Evolutionary conservation across 495 filamentous ascomycete genomes (phyloP).

Genomic region (Aspergillus leporis): DNA sequence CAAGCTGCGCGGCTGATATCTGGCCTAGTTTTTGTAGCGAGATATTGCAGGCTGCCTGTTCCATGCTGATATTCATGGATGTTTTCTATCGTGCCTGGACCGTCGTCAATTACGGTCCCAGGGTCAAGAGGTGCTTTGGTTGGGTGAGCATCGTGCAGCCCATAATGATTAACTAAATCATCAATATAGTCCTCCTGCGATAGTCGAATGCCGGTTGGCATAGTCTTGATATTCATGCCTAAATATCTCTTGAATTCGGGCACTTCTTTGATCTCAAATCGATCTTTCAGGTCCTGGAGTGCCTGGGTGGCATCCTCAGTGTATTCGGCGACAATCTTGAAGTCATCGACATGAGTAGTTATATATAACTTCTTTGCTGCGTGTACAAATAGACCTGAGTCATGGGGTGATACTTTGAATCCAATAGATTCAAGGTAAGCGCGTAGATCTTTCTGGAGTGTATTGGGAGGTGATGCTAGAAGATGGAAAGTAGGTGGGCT

Average conservation of each 20-base stretch:
- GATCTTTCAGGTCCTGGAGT: not conserved
- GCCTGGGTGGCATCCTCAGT: not conserved
- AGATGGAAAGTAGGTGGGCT: no score
- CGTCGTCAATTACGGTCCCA: not conserved
- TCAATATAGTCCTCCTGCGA: not conserved
- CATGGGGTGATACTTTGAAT: not conserved
- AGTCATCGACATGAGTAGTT: slow-evolving; percentile 3
- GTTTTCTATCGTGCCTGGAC: not conserved
- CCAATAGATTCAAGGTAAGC: not conserved
- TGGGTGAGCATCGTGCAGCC: not conserved
- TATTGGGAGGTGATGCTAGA: no score
- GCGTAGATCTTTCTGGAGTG: not conserved
- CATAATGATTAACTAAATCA: not conserved
- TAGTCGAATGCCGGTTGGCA: not conserved
- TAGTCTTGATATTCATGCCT: not conserved
- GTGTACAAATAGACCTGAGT: not conserved
- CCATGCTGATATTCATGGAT: not conserved
- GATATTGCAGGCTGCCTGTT: slow-evolving; percentile 1
- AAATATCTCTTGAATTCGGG: not conserved
- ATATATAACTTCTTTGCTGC: not conserved
- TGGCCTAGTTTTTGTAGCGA: not conserved
- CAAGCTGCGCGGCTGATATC: slow-evolving; percentile 3
- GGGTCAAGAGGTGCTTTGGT: not conserved
- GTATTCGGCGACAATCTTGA: not conserved
- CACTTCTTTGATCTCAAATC: slow-evolving; percentile 4